Percentiles rank a stretch among this genome's conserved stretches.
phyloP scores from a whole-genome alignment of 352 stramenopile species.

The Pythium phragmitis region DNA sequence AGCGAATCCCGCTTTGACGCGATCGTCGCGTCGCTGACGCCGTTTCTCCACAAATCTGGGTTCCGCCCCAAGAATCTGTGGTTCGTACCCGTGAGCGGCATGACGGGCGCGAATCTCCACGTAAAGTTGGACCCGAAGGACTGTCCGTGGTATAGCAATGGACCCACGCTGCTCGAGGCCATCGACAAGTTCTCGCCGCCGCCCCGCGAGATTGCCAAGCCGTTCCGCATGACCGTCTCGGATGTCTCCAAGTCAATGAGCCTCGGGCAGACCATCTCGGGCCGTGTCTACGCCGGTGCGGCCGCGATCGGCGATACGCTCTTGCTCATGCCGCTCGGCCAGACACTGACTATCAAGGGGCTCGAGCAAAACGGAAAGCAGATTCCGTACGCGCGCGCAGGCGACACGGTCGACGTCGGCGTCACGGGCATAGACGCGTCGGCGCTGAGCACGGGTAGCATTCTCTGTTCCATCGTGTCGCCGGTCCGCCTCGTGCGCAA shows the following conservation, averaged over 20 bases:
- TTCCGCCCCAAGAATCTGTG: slow-evolving; percentile 81
- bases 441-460: slow-evolving; percentile 74
- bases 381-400: slow-evolving; percentile 61
- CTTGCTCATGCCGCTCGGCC: slow-evolving; percentile 34
- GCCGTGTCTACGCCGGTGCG: slow-evolving; percentile 81
- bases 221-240: slow-evolving; percentile 84
- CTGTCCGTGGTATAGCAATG: slow-evolving; percentile 67
- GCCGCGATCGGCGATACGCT: slow-evolving; percentile 60
- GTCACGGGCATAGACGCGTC: slow-evolving; percentile 72
- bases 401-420: slow-evolving; percentile 79
- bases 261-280: slow-evolving; percentile 76
- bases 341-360: slow-evolving; percentile 44
- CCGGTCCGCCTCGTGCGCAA: slow-evolving; percentile 67
- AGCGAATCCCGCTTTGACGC: slow-evolving; percentile 76
- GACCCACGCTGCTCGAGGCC: slow-evolving; percentile 75
- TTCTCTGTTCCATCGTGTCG: slow-evolving; percentile 80
- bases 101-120: slow-evolving; percentile 83
- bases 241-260: slow-evolving; percentile 88
- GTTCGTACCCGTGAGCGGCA: slow-evolving; percentile 88
- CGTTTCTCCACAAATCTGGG: slow-evolving; percentile 70
- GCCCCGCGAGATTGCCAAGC: slow-evolving; percentile 77
- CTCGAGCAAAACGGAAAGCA: slow-evolving; percentile 77
- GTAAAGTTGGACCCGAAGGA: slow-evolving; percentile 46
- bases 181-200: slow-evolving; percentile 79
- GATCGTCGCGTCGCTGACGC: slow-evolving; percentile 71